These are phyloP conservation scores for Anisodus tanguticus DNA, from an alignment of 257 asterid genomes.

Conservation along the genomic window DNA sequence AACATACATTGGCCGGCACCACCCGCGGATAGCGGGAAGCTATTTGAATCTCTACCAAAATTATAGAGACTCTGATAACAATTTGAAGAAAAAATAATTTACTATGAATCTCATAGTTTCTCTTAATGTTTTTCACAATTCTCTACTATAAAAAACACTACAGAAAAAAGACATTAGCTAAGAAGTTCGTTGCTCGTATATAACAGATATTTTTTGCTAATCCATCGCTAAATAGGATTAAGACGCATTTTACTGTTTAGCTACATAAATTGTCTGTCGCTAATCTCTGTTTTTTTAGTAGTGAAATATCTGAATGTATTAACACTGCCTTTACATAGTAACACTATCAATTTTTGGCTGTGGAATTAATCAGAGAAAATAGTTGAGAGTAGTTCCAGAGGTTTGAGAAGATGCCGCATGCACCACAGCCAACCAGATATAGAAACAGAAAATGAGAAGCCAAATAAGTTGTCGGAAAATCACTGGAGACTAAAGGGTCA, in stretches of 20 bases:
- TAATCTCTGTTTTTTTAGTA: background rate
- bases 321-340: background rate
- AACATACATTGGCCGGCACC: too few species aligned
- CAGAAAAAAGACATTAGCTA: too few species aligned
- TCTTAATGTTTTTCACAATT: background rate
- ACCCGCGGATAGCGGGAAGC: too few species aligned
- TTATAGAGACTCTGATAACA: background rate
- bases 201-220: too few species aligned
- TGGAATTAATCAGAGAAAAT: constrained; percentile 43
- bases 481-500: constrained; percentile 48
- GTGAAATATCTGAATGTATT: background rate
- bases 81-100: background rate
- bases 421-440: constrained; percentile 37
- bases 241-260: too few species aligned
- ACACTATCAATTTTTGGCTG: background rate
- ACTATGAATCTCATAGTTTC: background rate
- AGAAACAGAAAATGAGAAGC: constrained; percentile 38
- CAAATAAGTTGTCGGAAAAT: background rate
- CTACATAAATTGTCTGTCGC: too few species aligned
- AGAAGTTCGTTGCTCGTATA: too few species aligned
- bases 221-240: too few species aligned
- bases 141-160: background rate
- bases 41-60: too few species aligned
- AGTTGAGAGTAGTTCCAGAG: constrained; percentile 48
- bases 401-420: constrained; percentile 41